A percentile compares a stretch with the other conserved stretches of the same genome.
Conservation (phyloP, 148 eudicot genomes). For the Rhododendron ferrugineum region DNA sequence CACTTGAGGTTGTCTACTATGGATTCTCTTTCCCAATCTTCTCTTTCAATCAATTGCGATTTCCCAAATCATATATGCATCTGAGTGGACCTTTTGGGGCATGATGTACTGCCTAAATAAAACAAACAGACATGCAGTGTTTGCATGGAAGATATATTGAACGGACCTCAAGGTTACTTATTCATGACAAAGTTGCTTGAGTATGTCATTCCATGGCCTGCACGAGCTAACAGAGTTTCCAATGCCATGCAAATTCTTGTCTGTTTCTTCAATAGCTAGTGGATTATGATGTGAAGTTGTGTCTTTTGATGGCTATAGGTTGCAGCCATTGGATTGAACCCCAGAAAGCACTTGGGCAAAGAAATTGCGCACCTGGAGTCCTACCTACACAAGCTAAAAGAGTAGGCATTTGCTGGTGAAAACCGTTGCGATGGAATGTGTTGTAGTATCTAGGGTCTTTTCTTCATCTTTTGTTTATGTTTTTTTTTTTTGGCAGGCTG, state of each 20-base stretch:
- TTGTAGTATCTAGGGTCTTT: background rate
- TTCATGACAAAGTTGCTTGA: background rate
- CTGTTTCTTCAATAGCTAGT: background rate
- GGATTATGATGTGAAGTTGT: background rate
- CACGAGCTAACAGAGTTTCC: background rate
- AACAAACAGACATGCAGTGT: background rate
- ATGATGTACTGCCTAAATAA: background rate
- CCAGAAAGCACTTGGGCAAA: conserved; percentile 85
- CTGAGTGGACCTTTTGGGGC: background rate
- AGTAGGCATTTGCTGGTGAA: conserved; percentile 36
- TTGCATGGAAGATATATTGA: background rate
- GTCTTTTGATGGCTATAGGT: conserved; percentile 40
- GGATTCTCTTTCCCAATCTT: background rate
- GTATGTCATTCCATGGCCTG: background rate
- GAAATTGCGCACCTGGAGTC: conserved; percentile 53
- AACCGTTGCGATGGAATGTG: background rate
- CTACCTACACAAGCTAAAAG: conserved; percentile 69
- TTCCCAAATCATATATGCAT: background rate
- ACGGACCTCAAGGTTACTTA: background rate
- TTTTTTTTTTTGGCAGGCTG: conserved; percentile 40
- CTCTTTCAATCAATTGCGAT: background rate
- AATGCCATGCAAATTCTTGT: background rate
- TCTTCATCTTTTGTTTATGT: conserved; percentile 4
- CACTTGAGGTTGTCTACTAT: background rate
- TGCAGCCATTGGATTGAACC: conserved; percentile 94